phyloP scores from a whole-genome alignment of 2,329 filamentous ascomycete genomes.

The Triangularia verruculosa region DNA sequence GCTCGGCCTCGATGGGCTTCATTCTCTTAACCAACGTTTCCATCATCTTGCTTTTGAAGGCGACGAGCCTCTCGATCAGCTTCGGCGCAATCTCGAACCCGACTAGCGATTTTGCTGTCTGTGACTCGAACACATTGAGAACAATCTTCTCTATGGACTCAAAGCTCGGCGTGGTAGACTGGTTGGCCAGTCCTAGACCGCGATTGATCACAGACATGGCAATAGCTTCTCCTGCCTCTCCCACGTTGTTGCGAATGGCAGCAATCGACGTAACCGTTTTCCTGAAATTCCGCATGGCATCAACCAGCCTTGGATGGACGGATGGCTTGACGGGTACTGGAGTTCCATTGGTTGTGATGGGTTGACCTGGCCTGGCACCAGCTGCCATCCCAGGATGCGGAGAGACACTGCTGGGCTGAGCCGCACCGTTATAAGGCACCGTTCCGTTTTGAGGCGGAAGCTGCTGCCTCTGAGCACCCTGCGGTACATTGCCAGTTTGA shows the following conservation, averaged over 20 bases:
- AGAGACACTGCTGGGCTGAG: conserved; percentile 10
- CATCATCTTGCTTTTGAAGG: conserved; percentile 46
- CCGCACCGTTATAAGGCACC: conserved; percentile 21
- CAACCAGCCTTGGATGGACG: conserved; percentile 44
- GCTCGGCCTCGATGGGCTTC: conserved; percentile 40
- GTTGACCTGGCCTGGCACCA: conserved; percentile 17
- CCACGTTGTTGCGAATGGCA: conserved; percentile 40
- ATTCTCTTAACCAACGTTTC: conserved; percentile 43
- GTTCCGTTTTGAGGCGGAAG: conserved; percentile 9
- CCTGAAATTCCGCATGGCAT: conserved; percentile 45
- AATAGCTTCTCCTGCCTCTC: conserved; percentile 37
- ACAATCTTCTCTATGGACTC: conserved; percentile 48
- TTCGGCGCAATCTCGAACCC: conserved; percentile 35
- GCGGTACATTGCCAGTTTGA: conserved; percentile 17
- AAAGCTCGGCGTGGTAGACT: conserved; percentile 39
- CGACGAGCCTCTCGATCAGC: conserved; percentile 41
- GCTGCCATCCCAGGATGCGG: conserved; percentile 6
- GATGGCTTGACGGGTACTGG: conserved; percentile 30
- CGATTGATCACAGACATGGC: conserved; percentile 54
- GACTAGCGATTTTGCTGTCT: conserved; percentile 14
- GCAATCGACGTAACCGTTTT: conserved; percentile 47
- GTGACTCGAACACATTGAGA: conserved; percentile 40
- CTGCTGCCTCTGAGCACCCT: conserved; percentile 17
- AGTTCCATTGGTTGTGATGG: conserved; percentile 7
- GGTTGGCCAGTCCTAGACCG: conserved; percentile 46